Evolutionary conservation across 257 asterid genomes (phyloP).

Genomic region (Ilex asprella): DNA sequence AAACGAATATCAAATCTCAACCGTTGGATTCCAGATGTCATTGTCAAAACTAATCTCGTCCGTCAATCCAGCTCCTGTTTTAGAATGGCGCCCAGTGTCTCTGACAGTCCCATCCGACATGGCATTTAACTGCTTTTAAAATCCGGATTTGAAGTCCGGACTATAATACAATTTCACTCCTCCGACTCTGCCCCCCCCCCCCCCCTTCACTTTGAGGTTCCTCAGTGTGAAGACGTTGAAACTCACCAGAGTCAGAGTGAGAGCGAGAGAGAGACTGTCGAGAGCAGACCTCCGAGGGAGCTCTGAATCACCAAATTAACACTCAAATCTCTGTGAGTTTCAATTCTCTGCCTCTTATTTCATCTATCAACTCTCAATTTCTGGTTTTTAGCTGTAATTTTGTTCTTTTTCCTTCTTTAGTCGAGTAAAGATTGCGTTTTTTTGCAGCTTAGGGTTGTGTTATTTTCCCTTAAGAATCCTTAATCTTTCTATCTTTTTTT

Average conservation of each 20-base stretch:
- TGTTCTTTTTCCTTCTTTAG: not conserved
- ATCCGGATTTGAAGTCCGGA: conserved; percentile 83
- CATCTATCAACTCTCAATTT: conserved; percentile 6
- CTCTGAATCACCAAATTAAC: conserved; percentile 14
- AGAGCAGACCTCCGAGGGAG: too few relatives aligned
- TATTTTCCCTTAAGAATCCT: not conserved
- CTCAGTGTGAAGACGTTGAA: conserved; percentile 25
- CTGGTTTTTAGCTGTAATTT: not conserved
- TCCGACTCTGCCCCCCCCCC: conserved; percentile 5
- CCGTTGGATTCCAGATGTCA: conserved; percentile 21
- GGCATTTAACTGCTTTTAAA: conserved; percentile 57
- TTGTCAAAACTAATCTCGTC: conserved; percentile 7
- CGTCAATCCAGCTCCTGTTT: conserved; percentile 13
- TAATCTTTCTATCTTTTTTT: not conserved
- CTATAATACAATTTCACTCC: conserved; percentile 22
- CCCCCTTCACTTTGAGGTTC: conserved; percentile 4
- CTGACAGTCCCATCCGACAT: conserved; percentile 34
- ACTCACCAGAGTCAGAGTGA: conserved; percentile 8
- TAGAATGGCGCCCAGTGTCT: conserved; percentile 41
- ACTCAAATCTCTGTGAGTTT: conserved; percentile 29
- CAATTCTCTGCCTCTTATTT: not conserved
- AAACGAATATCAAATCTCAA: conserved; percentile 24
- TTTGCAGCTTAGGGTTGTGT: conserved; percentile 40
- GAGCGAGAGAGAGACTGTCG: conserved; percentile 17
- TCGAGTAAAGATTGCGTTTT: conserved; percentile 1